phyloP scores from a whole-genome alignment of 495 filamentous ascomycete species.

The Hypoxylon cercidicola region DNA sequence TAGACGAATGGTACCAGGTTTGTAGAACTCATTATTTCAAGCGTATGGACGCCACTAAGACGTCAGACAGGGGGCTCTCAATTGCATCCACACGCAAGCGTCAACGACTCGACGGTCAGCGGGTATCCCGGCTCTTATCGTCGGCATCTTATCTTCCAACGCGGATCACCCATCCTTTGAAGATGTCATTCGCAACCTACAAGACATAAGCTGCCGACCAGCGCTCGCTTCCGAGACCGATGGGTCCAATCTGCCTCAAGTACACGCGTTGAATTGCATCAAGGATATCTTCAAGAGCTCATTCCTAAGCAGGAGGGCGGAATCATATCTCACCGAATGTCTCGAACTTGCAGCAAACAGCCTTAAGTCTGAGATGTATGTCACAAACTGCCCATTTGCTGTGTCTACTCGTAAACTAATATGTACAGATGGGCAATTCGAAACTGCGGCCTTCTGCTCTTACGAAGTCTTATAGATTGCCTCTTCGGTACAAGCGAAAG shows the following conservation, averaged over 20 bases:
- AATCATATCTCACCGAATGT: conserved; percentile 74
- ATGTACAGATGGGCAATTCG: conserved; percentile 83
- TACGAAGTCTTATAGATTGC: conserved; percentile 81
- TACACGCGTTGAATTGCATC: conserved; percentile 92
- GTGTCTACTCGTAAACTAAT: conserved; percentile 27
- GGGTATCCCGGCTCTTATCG: conserved; percentile 86
- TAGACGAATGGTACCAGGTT: conserved; percentile 77
- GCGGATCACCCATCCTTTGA: conserved; percentile 59
- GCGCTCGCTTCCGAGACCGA: conserved; percentile 63
- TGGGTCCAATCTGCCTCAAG: conserved; percentile 80
- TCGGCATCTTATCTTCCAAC: conserved; percentile 74
- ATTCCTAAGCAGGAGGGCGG: conserved; percentile 69
- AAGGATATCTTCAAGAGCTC: conserved; percentile 88
- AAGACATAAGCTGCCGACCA: conserved; percentile 65
- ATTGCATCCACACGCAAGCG: conserved; percentile 72
- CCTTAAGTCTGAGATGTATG: conserved; percentile 72
- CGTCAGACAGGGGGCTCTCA: conserved; percentile 62
- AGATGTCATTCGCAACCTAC: conserved; percentile 61
- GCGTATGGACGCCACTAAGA: conserved; percentile 21
- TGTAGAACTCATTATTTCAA: conserved; percentile 22
- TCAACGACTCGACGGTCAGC: conserved; percentile 92
- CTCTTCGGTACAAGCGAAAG: conserved; percentile 74
- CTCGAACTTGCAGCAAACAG: conserved; percentile 78
- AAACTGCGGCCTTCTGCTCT: conserved; percentile 90
- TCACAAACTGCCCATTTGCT: conserved; percentile 25